A percentile compares a stretch with the other conserved stretches of the same genome.
Conservation (phyloP, 805 yeast species). For the Pichia kluyveri region DNA sequence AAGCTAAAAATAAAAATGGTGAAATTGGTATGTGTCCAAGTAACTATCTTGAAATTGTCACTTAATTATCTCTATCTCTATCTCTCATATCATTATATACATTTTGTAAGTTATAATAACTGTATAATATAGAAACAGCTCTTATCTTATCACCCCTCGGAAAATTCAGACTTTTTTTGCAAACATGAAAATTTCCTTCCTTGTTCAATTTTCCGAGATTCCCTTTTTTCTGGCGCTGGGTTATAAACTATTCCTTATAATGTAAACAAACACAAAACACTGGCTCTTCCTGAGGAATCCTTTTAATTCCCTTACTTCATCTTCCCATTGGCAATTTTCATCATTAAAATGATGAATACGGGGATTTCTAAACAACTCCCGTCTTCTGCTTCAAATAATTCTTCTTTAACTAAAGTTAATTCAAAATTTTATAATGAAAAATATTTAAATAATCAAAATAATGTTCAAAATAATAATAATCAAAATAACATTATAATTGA, state of each 20-base stretch:
- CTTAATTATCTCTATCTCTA: conserved; percentile 10
- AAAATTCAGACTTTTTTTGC: too few relatives aligned
- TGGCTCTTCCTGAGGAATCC: too few relatives aligned
- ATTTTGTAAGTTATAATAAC: too few relatives aligned
- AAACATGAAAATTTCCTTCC: too few relatives aligned
- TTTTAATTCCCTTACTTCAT: background rate
- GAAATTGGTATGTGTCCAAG: conserved; percentile 96
- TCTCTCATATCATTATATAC: background rate
- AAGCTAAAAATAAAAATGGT: conserved; percentile 81
- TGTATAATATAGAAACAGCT: too few relatives aligned
- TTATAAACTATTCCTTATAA: background rate
- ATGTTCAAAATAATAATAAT: too few relatives aligned
- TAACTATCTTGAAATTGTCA: conserved; percentile 76
- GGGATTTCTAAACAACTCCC: conserved; percentile 2
- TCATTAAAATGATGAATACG: background rate
- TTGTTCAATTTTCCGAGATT: background rate
- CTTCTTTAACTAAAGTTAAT: background rate
- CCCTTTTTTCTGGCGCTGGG: background rate
- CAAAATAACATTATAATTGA: background rate
- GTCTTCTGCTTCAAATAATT: conserved; percentile 5
- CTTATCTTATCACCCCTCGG: background rate
- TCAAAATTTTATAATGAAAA: background rate
- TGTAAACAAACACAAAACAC: background rate
- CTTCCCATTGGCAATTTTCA: background rate
- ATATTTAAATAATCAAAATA: background rate